Evolutionary conservation across 768 basidiomycete genomes (phyloP), one percentile per base, ranked within the genome.

Genomic region (Serendipita indica): DNA sequence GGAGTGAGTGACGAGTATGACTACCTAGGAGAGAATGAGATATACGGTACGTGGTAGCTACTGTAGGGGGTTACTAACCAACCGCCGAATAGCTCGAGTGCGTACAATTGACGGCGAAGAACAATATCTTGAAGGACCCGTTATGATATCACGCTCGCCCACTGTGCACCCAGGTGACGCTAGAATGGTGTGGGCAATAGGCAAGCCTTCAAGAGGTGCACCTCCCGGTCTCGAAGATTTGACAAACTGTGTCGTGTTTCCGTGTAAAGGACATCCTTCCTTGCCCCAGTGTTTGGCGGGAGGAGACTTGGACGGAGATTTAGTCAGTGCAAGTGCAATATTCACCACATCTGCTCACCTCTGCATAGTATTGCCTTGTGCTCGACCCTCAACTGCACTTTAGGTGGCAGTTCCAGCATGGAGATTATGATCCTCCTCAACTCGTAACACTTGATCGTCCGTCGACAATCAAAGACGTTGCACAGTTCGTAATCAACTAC

Each of bases 231-330:
- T 68, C 61, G 22, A 79, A 82, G 65, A 4, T 22, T 28, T 54
- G 30, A 54, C 49, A 7, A 54, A 54, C 30, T 54, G 49, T 27
- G 49, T 54, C 3, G 49, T 54, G 6, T 54, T 72, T 74, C 3
- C 68, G 16, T 54, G 49, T 70, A 20, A 84, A 83, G 84, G 83
- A 4, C 57, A 67, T 14, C 74, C 83, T 16, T 81, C 84, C 0
- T 63, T 86, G 14, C 77, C 82, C 0, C 79, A 81, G 2, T 80
- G 72, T 59, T 72, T 83, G 0, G 82, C 82, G 1, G 84, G 84
- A 1, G 84, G 83, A 0, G 84, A 86, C 64, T 69, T 84, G 7
- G 84, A 86, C 65, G 83, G 83, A 20, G 82, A 84, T 83, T 80
- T 61, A 80, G 79, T 60, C 62, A n/a, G n/a, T n/a, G n/a, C n/a